Percentiles rank a stretch among this genome's conserved stretches.
These are phyloP conservation scores for Plantago major DNA, from an alignment of 257 asterid genomes.

Conservation along the genomic window DNA sequence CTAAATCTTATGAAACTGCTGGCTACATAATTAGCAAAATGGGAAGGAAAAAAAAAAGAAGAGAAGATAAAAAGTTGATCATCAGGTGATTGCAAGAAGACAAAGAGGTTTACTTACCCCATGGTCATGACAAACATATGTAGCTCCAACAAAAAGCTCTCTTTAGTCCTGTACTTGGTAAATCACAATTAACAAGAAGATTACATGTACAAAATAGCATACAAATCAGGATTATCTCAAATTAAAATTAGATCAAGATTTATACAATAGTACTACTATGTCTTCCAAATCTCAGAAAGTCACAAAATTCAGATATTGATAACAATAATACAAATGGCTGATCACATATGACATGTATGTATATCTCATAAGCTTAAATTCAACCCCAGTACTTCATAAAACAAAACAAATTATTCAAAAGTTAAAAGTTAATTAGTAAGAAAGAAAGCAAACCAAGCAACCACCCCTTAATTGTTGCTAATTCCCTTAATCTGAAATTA, in stretches of 20 bases:
- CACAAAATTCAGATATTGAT: not conserved
- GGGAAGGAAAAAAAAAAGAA: no score
- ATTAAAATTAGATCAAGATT: no score
- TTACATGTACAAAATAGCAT: no score
- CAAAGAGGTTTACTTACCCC: not conserved
- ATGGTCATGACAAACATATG: not conserved
- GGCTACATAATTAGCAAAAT: no score
- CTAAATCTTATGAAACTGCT: no score
- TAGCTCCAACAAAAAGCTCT: not conserved
- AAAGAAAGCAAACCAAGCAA: not conserved
- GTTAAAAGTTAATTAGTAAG: constrained; percentile 7
- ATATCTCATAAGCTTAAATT: not conserved
- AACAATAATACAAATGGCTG: not conserved
- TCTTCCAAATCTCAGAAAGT: constrained; percentile 2
- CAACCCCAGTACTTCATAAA: constrained; percentile 3
- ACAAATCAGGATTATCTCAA: no score
- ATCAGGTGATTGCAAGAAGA: not conserved
- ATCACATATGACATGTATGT: not conserved
- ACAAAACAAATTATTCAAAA: constrained; percentile 1
- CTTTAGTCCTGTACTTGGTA: not conserved
- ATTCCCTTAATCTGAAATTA: not conserved
- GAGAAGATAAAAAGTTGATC: no score
- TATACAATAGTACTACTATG: no score
- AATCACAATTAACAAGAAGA: no score
- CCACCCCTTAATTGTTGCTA: no score